phyloP scores from a whole-genome alignment of 192 early-diverging fungal species.

The Dissophora globulifera region DNA sequence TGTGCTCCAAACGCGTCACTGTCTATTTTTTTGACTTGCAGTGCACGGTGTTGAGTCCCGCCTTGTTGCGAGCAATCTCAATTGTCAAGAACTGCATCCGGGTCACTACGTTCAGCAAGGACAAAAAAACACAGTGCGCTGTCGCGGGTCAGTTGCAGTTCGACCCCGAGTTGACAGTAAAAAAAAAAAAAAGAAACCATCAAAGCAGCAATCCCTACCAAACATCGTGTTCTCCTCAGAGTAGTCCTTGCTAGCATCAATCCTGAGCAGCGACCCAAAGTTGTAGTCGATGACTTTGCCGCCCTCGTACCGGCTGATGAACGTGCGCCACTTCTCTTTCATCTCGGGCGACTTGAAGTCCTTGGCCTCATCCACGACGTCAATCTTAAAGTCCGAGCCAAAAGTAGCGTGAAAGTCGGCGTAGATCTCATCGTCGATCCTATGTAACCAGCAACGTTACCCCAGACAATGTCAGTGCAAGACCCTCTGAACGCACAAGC shows the following conservation, averaged over 20 bases:
- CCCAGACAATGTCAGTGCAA: too few relatives aligned
- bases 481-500: too few relatives aligned
- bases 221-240: slow-evolving; percentile 91
- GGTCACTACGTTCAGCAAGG: slow-evolving; percentile 54
- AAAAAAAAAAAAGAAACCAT: slow-evolving; percentile 17
- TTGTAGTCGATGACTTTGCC: slow-evolving; percentile 87
- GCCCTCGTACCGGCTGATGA: slow-evolving; percentile 88
- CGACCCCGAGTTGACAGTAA: not conserved
- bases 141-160: not conserved
- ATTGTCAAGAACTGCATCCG: slow-evolving; percentile 91
- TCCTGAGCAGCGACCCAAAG: slow-evolving; percentile 91
- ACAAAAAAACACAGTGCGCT: not conserved
- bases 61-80: slow-evolving; percentile 91
- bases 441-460: too few relatives aligned
- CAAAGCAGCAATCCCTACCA: slow-evolving; percentile 62
- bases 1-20: not conserved
- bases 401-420: slow-evolving; percentile 80
- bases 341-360: slow-evolving; percentile 84
- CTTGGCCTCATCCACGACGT: slow-evolving; percentile 77
- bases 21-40: slow-evolving; percentile 47
- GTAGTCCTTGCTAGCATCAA: slow-evolving; percentile 81
- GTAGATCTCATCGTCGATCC: slow-evolving; percentile 88
- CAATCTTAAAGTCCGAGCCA: slow-evolving; percentile 69
- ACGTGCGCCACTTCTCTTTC: slow-evolving; percentile 91
- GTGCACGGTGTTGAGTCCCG: slow-evolving; percentile 76